Percentiles rank a stretch among this genome's conserved stretches.
Conservation (phyloP, 805 yeast genomes). For the Middelhovenomyces tepae region DNA sequence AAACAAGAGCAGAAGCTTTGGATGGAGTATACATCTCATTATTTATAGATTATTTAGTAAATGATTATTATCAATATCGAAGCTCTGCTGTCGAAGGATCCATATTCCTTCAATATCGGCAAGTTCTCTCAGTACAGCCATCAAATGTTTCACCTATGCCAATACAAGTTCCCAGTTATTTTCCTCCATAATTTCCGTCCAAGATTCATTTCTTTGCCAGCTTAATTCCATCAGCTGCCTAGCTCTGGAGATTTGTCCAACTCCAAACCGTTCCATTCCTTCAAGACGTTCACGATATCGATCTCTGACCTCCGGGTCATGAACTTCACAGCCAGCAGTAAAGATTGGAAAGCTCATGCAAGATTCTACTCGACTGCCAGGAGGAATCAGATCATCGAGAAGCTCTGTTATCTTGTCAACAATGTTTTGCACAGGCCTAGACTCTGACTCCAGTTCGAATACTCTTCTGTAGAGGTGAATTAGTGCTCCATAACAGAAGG, state of each 20-base stretch:
- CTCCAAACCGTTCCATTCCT: constrained; percentile 35
- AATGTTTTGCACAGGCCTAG: constrained; percentile 40
- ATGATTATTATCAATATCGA: neutral
- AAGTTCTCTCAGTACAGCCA: too few relatives aligned
- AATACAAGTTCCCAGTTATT: constrained; percentile 39
- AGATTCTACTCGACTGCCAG: constrained; percentile 43
- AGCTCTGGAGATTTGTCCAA: constrained; percentile 37
- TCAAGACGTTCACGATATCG: constrained; percentile 34
- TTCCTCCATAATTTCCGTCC: constrained; percentile 39
- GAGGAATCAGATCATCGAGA: constrained; percentile 33
- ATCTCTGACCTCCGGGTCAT: constrained; percentile 29
- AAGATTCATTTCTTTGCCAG: constrained; percentile 46
- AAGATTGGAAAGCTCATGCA: constrained; percentile 49
- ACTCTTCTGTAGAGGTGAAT: constrained; percentile 52
- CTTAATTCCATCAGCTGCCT: constrained; percentile 41
- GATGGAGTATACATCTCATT: neutral
- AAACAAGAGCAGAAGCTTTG: neutral
- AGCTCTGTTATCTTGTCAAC: constrained; percentile 34
- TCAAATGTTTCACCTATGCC: too few relatives aligned
- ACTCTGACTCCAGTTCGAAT: constrained; percentile 36
- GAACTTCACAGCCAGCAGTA: constrained; percentile 51
- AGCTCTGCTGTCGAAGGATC: neutral
- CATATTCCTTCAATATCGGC: neutral
- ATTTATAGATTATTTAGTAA: neutral
- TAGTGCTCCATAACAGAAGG: constrained; percentile 45